A percentile compares a stretch with the other conserved stretches of the same genome.
Evolutionary conservation across 2,329 filamentous ascomycete genomes (phyloP).

Genomic region (Zymoseptoria tritici): DNA sequence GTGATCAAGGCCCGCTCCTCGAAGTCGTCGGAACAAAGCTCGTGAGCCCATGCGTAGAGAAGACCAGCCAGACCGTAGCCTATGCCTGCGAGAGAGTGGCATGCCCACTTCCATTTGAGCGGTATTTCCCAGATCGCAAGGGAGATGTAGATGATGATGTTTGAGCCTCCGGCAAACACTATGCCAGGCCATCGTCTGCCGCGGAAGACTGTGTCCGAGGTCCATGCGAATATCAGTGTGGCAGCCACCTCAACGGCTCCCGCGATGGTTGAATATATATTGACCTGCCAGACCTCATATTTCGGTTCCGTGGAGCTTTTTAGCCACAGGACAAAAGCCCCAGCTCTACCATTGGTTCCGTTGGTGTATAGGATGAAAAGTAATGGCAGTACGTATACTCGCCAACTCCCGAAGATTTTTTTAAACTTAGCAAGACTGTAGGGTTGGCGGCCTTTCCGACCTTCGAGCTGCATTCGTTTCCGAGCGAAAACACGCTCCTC

Average conservation of each 20-base stretch:
- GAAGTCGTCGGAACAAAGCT: constrained; percentile 49
- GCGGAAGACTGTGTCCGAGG: constrained; percentile 52
- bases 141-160: constrained; percentile 35
- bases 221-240: constrained; percentile 59
- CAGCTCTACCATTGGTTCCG: constrained; percentile 43
- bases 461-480: constrained; percentile 45
- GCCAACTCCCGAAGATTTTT: constrained; percentile 55
- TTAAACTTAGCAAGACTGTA: constrained; percentile 46
- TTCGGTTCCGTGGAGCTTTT: constrained; percentile 36
- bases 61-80: constrained; percentile 43
- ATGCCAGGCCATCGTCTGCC: constrained; percentile 59
- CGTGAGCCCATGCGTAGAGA: constrained; percentile 42
- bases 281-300: constrained; percentile 48
- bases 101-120: constrained; percentile 55
- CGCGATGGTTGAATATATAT: constrained; percentile 44
- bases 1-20: constrained; percentile 61
- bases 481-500: constrained; percentile 38
- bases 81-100: constrained; percentile 49
- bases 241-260: constrained; percentile 49
- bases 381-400: constrained; percentile 51
- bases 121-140: constrained; percentile 43
- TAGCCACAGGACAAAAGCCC: constrained; percentile 48
- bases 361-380: constrained; percentile 61
- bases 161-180: constrained; percentile 46
- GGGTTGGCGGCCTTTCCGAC: constrained; percentile 37